These are phyloP conservation scores for Polygonum aviculare DNA, from an alignment of 148 eudicot genomes.

Conservation along the genomic window DNA sequence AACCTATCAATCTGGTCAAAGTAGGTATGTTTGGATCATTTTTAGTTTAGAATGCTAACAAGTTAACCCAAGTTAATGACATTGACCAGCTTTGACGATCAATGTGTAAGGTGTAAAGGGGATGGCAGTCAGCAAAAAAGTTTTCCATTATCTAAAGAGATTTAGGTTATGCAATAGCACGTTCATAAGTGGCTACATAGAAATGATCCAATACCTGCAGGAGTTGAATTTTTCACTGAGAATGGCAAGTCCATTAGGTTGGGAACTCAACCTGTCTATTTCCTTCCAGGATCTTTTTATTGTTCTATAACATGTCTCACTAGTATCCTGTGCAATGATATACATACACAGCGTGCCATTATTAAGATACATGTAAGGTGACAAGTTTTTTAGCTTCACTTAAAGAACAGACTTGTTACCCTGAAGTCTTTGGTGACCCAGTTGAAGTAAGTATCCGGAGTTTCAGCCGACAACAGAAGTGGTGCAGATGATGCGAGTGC, in stretches of 20 bases:
- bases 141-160: too few species aligned
- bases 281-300: not conserved
- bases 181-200: not conserved
- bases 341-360: too few species aligned
- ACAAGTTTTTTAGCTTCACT: not conserved
- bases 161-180: too few species aligned
- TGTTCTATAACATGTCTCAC: not conserved
- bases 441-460: not conserved
- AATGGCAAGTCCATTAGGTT: not conserved
- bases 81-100: too few species aligned
- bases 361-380: too few species aligned
- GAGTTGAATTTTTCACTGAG: not conserved
- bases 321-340: not conserved
- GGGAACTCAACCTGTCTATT: not conserved
- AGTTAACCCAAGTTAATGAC: too few species aligned
- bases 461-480: conserved; percentile 16
- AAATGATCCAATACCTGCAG: not conserved
- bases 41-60: not conserved
- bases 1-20: not conserved
- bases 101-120: too few species aligned
- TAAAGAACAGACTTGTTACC: not conserved
- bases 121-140: too few species aligned
- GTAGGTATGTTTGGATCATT: not conserved
- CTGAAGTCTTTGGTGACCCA: not conserved
- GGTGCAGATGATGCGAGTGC: conserved; percentile 59